These are phyloP conservation scores for Purpureocillium lavendulum DNA, from an alignment of 2,329 filamentous ascomycete species.

Conservation along the genomic window DNA sequence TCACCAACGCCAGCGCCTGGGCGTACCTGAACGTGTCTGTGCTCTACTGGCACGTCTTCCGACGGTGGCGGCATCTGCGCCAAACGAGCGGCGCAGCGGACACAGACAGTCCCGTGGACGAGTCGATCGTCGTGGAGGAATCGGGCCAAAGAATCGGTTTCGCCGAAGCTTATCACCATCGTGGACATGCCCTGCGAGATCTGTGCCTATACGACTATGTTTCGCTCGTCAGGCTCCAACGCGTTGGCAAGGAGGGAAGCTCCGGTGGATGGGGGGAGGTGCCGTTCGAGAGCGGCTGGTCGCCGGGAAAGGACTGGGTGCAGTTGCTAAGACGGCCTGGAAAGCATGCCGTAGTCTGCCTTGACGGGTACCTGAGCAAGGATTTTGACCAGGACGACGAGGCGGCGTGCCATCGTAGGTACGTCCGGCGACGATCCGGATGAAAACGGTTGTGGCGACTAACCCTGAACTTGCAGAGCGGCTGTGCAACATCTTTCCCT, in stretches of 20 bases:
- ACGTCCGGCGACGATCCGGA: not conserved
- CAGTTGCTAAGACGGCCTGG: not conserved
- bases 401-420: not conserved
- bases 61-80: slow-evolving; percentile 4
- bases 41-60: slow-evolving; percentile 5
- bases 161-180: slow-evolving; percentile 4
- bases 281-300: not conserved
- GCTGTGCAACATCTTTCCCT: slow-evolving; percentile 4
- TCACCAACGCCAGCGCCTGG: slow-evolving; percentile 2
- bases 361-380: slow-evolving; percentile 2
- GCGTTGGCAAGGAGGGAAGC: not conserved
- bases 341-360: not conserved
- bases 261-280: not conserved
- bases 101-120: not conserved
- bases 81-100: not conserved
- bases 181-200: not conserved
- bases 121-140: no score
- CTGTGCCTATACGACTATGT: slow-evolving; percentile 5
- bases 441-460: not conserved
- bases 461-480: not conserved
- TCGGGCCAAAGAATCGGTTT: slow-evolving; percentile 2
- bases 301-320: not conserved
- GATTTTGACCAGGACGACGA: slow-evolving; percentile 1
- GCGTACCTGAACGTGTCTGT: slow-evolving; percentile 1
- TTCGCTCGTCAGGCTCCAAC: slow-evolving; percentile 3